These are phyloP conservation scores for Mortierella sp. DNA, from an alignment of 371 early-diverging fungal species.

Conservation along the genomic window DNA sequence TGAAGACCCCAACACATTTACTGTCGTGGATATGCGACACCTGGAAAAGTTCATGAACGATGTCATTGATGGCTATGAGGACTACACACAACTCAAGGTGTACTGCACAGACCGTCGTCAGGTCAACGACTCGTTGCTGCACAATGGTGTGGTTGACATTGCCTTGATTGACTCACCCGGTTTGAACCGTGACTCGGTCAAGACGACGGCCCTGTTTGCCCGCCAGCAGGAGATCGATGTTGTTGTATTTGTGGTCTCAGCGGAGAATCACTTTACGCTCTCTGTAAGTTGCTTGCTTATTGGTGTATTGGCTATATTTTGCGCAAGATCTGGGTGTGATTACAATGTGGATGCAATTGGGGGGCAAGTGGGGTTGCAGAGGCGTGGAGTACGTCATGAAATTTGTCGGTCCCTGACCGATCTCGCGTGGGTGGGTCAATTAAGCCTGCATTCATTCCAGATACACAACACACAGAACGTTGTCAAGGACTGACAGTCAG, in stretches of 20 bases:
- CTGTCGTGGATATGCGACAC: slow-evolving; percentile 70
- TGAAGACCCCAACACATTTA: slow-evolving; percentile 76
- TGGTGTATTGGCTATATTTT: background rate
- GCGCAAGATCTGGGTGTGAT: background rate
- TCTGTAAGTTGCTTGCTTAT: slow-evolving; percentile 70
- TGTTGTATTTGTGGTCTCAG: slow-evolving; percentile 97
- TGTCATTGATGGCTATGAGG: slow-evolving; percentile 69
- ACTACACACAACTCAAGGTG: slow-evolving; percentile 89
- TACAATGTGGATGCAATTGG: slow-evolving; percentile 2
- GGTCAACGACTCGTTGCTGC: slow-evolving; percentile 78
- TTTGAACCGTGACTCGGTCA: slow-evolving; percentile 95
- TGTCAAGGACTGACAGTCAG: slow-evolving; percentile 3
- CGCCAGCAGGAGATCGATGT: slow-evolving; percentile 98
- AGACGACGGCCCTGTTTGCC: slow-evolving; percentile 95
- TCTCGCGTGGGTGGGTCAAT: slow-evolving; percentile 23
- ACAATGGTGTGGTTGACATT: slow-evolving; percentile 95
- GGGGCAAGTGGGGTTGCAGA: background rate
- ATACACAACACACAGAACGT: background rate
- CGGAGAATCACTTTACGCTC: slow-evolving; percentile 98
- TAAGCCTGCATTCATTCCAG: slow-evolving; percentile 3
- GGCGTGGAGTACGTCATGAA: slow-evolving; percentile 1
- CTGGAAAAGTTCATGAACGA: slow-evolving; percentile 67
- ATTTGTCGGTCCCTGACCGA: slow-evolving; percentile 11
- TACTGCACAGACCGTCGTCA: slow-evolving; percentile 79
- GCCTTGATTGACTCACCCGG: slow-evolving; percentile 98